Percentiles rank a stretch among this genome's conserved stretches.
phyloP scores from a whole-genome alignment of 306 rosid genomes.

The Vicia faba region DNA sequence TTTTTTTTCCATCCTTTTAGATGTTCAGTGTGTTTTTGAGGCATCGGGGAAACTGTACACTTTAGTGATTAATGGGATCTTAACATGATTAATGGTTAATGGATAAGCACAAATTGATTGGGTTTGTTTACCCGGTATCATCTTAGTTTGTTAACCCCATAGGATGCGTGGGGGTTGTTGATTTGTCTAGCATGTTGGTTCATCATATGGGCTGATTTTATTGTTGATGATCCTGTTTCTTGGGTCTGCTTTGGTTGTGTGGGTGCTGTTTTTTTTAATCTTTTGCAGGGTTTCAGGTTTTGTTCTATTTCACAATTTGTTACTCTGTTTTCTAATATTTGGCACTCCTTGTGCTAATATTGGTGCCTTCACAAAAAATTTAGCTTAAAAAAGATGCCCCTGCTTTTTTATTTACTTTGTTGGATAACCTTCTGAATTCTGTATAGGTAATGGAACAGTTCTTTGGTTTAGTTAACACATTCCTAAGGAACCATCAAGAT shows the following conservation, averaged over 20 bases:
- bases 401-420: constrained; percentile 9
- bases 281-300: not conserved
- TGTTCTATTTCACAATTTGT: constrained; percentile 3
- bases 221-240: not conserved
- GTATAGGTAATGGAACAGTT: constrained; percentile 92
- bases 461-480: constrained; percentile 92
- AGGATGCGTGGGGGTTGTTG: not conserved
- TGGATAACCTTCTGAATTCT: constrained; percentile 34
- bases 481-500: constrained; percentile 77
- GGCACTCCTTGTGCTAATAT: not conserved
- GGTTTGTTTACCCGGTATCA: not conserved
- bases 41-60: not conserved
- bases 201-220: not conserved
- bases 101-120: not conserved
- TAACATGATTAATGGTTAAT: not conserved
- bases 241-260: not conserved
- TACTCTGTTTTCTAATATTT: not conserved
- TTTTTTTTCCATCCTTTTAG: constrained; percentile 7
- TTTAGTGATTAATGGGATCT: constrained; percentile 7
- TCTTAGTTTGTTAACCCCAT: not conserved
- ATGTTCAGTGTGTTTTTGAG: constrained; percentile 15
- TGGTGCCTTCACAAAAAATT: not conserved
- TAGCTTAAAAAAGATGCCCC: constrained; percentile 1
- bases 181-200: constrained; percentile 7
- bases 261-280: not conserved